Evolutionary conservation across 2,329 filamentous ascomycete genomes (phyloP).

Genomic region (Verticillium albo-atrum): DNA sequence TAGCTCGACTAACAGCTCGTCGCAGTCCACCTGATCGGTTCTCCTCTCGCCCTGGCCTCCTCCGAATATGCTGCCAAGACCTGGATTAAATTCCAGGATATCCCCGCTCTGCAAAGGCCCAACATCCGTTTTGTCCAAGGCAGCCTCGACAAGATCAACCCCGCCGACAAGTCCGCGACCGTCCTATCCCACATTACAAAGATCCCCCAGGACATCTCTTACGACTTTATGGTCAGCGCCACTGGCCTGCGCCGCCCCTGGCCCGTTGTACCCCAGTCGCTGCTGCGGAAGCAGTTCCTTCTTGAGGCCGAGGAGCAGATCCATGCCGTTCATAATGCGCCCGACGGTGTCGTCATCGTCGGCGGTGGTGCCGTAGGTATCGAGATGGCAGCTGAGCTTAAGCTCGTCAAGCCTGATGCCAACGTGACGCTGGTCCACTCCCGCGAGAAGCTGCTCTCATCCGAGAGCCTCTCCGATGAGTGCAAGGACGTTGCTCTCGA

Average conservation of each 20-base stretch:
- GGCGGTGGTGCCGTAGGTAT: constrained; percentile 76
- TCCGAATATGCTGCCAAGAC: constrained; percentile 59
- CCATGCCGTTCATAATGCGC: constrained; percentile 43
- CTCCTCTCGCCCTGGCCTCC: constrained; percentile 66
- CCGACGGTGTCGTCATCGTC: constrained; percentile 63
- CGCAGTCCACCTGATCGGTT: constrained; percentile 67
- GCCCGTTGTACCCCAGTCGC: constrained; percentile 67
- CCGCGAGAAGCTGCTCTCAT: constrained; percentile 63
- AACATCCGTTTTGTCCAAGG: constrained; percentile 64
- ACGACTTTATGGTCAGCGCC: constrained; percentile 73
- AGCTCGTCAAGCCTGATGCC: constrained; percentile 57
- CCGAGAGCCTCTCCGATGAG: constrained; percentile 66
- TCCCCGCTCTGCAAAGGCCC: constrained; percentile 60
- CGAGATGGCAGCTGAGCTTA: constrained; percentile 77
- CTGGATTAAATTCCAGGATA: constrained; percentile 66
- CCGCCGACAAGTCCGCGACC: constrained; percentile 52
- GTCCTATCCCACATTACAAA: constrained; percentile 46
- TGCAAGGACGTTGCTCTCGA: constrained; percentile 60
- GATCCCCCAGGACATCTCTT: constrained; percentile 38
- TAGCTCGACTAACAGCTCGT: neutral
- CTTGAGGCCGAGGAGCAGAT: constrained; percentile 59
- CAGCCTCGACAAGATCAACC: constrained; percentile 56
- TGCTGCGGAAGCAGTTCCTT: constrained; percentile 58
- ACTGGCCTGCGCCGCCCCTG: constrained; percentile 66
- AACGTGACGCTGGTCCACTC: constrained; percentile 75